These are phyloP conservation scores for Phycomyces nitens DNA, from an alignment of 192 early-diverging fungal genomes.

Conservation along the genomic window DNA sequence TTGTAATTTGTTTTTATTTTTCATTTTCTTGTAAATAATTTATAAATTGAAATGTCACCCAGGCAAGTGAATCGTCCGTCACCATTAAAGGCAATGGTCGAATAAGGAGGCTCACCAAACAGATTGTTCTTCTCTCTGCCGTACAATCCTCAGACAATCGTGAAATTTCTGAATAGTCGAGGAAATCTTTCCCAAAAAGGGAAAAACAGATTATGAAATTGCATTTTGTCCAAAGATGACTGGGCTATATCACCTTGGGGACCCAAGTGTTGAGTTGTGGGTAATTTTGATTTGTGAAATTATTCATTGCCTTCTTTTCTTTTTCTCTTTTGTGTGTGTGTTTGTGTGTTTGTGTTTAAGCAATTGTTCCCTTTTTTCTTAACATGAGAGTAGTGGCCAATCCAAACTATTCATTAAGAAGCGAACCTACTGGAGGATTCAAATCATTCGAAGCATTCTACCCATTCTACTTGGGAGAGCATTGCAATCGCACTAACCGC, in stretches of 20 bases:
- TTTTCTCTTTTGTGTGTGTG: background rate
- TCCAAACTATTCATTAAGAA: conserved; percentile 44
- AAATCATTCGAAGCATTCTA: conserved; percentile 59
- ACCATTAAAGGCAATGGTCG: background rate
- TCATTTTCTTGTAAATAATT: background rate
- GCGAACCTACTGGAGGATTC: conserved; percentile 41
- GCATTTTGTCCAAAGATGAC: background rate
- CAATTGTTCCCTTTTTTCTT: background rate
- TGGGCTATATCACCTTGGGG: no score
- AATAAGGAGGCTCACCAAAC: background rate
- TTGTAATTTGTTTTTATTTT: background rate
- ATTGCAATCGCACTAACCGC: conserved; percentile 47
- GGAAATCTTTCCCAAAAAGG: conserved; percentile 17
- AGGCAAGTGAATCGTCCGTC: background rate
- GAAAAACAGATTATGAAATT: conserved; percentile 12
- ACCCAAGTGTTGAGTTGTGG: background rate
- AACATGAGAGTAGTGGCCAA: conserved; percentile 31
- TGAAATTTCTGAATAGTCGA: background rate
- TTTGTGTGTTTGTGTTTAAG: background rate
- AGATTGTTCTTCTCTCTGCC: conserved; percentile 8
- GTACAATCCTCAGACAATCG: conserved; percentile 11
- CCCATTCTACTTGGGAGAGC: conserved; percentile 66
- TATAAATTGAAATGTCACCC: background rate
- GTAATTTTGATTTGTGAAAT: no score
- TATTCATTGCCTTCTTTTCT: background rate